phyloP scores from a whole-genome alignment of 371 early-diverging fungal genomes.

The Mucor sp. region DNA sequence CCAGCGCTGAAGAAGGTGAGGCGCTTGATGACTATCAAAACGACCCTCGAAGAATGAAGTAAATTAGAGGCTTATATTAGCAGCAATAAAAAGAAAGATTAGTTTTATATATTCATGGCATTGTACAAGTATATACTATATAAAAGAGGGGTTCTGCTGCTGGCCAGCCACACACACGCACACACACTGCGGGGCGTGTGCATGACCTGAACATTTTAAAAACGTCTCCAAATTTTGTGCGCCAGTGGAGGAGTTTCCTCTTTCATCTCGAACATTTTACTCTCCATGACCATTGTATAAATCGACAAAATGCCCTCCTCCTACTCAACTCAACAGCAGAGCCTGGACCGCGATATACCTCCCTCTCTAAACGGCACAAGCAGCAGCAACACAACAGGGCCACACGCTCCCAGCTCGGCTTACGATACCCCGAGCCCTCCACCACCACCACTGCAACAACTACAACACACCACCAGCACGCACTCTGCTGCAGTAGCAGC shows the following conservation, averaged over 20 bases:
- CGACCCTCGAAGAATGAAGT: slow-evolving; percentile 20
- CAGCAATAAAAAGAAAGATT: background rate
- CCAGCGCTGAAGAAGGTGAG: slow-evolving; percentile 45
- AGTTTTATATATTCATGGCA: background rate
- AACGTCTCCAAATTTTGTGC: background rate
- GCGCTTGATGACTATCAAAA: slow-evolving; percentile 34
- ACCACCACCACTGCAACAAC: background rate
- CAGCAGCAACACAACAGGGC: background rate
- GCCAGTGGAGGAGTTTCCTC: background rate
- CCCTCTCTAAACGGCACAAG: background rate
- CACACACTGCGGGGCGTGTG: slow-evolving; percentile 3
- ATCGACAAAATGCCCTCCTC: background rate
- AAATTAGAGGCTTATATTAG: background rate
- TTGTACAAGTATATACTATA: background rate
- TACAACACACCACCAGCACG: background rate
- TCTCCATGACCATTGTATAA: background rate
- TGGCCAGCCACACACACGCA: background rate
- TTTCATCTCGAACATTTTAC: background rate
- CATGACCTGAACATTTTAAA: background rate
- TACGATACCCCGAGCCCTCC: background rate
- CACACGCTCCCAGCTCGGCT: background rate
- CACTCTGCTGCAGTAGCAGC: too few species aligned
- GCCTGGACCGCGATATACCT: background rate
- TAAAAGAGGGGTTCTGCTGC: too few species aligned
- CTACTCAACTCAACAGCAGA: background rate